Evolutionary conservation across 2,329 filamentous ascomycete species (phyloP).

Genomic region (Fusarium nygamai): DNA sequence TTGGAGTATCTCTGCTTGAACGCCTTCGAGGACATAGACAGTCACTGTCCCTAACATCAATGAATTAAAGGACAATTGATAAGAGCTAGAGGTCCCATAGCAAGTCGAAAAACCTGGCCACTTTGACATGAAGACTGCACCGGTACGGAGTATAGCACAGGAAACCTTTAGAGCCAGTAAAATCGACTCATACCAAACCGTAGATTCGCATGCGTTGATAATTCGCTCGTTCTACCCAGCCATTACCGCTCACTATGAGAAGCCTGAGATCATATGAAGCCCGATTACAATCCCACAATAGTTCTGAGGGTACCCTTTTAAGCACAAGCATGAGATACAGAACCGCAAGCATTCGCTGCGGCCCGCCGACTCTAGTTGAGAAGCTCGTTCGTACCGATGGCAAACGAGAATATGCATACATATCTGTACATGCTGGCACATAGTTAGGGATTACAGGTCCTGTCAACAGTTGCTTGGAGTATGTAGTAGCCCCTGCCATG

Average conservation of each 20-base stretch:
- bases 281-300: background rate
- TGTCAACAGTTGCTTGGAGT: constrained; percentile 1
- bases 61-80: background rate
- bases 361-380: background rate
- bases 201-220: background rate
- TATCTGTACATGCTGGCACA: background rate
- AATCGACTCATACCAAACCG: background rate
- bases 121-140: constrained; percentile 34
- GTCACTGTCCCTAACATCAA: background rate
- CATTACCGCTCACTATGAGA: too few relatives aligned
- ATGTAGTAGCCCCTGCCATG: background rate
- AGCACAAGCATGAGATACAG: background rate
- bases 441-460: background rate
- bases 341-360: background rate
- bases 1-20: background rate
- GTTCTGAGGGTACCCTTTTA: background rate
- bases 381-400: background rate
- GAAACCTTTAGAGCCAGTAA: background rate
- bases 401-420: background rate
- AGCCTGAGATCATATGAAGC: background rate
- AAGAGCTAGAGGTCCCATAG: constrained; percentile 30
- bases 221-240: background rate
- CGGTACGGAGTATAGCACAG: background rate
- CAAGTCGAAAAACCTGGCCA: constrained; percentile 33
- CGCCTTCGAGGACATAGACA: background rate